Evolutionary conservation across 2,329 filamentous ascomycete genomes (phyloP).

Genomic region (Mariannaea sp.): DNA sequence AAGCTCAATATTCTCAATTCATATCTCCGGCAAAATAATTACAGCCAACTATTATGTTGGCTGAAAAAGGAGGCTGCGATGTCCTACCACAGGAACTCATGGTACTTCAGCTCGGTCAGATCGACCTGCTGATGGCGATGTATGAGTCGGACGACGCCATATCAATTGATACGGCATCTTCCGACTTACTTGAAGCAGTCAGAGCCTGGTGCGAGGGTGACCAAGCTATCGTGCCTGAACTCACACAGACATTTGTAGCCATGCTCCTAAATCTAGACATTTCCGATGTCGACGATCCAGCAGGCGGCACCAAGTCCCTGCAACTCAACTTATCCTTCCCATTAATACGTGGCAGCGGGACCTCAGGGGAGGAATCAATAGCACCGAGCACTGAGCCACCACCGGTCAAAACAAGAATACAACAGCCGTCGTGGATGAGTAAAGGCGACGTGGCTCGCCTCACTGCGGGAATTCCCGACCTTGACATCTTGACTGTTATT

Average conservation of each 20-base stretch:
- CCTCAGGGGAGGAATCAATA: slow-evolving; percentile 8
- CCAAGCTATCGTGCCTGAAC: background rate
- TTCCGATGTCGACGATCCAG: slow-evolving; percentile 13
- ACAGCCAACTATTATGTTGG: background rate
- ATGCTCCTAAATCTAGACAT: slow-evolving; percentile 38
- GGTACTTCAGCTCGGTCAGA: slow-evolving; percentile 52
- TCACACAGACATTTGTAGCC: slow-evolving; percentile 21
- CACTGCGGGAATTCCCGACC: slow-evolving; percentile 46
- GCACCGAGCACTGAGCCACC: slow-evolving; percentile 44
- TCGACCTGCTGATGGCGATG: slow-evolving; percentile 60
- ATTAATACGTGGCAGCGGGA: slow-evolving; percentile 29
- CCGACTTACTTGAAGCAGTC: slow-evolving; percentile 23
- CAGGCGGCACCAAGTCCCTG: slow-evolving; percentile 22
- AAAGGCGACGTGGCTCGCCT: slow-evolving; percentile 51
- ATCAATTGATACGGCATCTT: slow-evolving; percentile 33
- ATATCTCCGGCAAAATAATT: too few species aligned
- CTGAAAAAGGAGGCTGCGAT: background rate
- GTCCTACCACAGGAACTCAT: slow-evolving; percentile 49
- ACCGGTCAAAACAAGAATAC: slow-evolving; percentile 47
- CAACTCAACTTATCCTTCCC: slow-evolving; percentile 46
- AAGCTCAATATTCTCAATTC: too few species aligned
- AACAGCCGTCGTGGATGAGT: slow-evolving; percentile 58
- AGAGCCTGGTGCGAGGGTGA: slow-evolving; percentile 33
- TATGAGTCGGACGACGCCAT: slow-evolving; percentile 49
- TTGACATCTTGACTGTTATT: slow-evolving; percentile 52